These are phyloP conservation scores for Aspergillus saccharolyticus DNA, from an alignment of 495 filamentous ascomycete species.

Conservation along the genomic window DNA sequence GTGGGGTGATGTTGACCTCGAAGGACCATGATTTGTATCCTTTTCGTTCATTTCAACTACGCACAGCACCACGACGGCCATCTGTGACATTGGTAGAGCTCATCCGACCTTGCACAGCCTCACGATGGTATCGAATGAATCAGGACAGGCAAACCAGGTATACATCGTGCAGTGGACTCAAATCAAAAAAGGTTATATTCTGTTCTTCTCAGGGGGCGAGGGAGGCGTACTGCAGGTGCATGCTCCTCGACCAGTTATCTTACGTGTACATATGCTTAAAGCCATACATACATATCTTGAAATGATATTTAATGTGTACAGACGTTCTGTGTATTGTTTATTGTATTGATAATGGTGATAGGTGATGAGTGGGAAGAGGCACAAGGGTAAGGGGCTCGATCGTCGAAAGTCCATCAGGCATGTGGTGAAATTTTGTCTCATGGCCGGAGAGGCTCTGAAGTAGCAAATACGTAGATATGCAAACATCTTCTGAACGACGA, in stretches of 20 bases:
- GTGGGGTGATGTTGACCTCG: neutral
- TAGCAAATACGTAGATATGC: conserved; percentile 99
- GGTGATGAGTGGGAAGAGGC: neutral
- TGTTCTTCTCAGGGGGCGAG: neutral
- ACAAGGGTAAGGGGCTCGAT: neutral
- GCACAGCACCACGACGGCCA: no score
- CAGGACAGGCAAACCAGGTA: neutral
- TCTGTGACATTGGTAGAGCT: no score
- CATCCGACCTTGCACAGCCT: no score
- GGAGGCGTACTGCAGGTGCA: neutral
- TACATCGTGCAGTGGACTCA: neutral
- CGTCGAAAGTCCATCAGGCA: conserved; percentile 66
- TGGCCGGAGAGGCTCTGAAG: conserved; percentile 95
- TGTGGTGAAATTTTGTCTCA: conserved; percentile 93
- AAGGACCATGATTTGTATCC: neutral
- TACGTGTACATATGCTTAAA: neutral
- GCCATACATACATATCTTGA: neutral
- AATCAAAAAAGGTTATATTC: neutral
- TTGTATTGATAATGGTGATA: no score
- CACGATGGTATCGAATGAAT: no score
- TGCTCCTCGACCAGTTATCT: neutral
- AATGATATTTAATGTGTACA: no score
- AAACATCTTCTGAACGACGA: conserved; percentile 73
- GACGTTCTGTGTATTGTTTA: no score
- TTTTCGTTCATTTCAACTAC: neutral